A percentile compares a stretch with the other conserved stretches of the same genome.
Conservation (phyloP, 2,329 filamentous ascomycete species). For the Claviceps quebecensis region DNA sequence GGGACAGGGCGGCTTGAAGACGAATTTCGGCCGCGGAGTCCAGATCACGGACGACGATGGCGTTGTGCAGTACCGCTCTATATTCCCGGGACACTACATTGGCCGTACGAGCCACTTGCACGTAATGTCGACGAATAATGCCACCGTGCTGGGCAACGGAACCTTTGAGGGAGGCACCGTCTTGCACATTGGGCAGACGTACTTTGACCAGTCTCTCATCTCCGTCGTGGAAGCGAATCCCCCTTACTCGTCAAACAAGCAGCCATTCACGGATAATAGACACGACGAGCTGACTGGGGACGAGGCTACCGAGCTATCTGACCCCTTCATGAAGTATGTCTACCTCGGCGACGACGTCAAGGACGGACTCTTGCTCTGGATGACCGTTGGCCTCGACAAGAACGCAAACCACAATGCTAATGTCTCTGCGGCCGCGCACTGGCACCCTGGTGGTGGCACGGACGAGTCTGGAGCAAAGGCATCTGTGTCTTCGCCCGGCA, state of each 20-base stretch:
- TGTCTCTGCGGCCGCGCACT: constrained; percentile 2
- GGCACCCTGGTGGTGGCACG: constrained; percentile 2
- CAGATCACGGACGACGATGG: constrained; percentile 26
- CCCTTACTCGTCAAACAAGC: constrained; percentile 32
- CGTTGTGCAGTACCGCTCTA: constrained; percentile 25
- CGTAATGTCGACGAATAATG: constrained; percentile 16
- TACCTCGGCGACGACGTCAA: constrained; percentile 36
- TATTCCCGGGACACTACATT: constrained; percentile 30
- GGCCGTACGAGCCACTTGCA: constrained; percentile 28
- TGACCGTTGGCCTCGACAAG: constrained; percentile 34
- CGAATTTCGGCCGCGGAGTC: constrained; percentile 25
- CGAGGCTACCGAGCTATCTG: constrained; percentile 30
- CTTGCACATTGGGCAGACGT: constrained; percentile 45
- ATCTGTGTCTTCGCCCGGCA: too few relatives aligned
- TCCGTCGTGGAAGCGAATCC: constrained; percentile 34
- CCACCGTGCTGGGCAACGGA: constrained; percentile 30
- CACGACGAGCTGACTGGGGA: constrained; percentile 33
- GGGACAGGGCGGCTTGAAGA: constrained; percentile 23
- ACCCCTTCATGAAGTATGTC: constrained; percentile 44
- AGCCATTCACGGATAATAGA: constrained; percentile 31
- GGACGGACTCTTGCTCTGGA: constrained; percentile 41
- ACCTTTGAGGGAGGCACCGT: constrained; percentile 35
- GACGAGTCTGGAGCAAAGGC: not conserved
- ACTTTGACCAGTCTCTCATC: constrained; percentile 37
- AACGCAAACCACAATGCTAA: constrained; percentile 4